A percentile compares a stretch with the other conserved stretches of the same genome.
phyloP scores from a whole-genome alignment of 2,329 filamentous ascomycete species.

The Curvularia verruculosa region DNA sequence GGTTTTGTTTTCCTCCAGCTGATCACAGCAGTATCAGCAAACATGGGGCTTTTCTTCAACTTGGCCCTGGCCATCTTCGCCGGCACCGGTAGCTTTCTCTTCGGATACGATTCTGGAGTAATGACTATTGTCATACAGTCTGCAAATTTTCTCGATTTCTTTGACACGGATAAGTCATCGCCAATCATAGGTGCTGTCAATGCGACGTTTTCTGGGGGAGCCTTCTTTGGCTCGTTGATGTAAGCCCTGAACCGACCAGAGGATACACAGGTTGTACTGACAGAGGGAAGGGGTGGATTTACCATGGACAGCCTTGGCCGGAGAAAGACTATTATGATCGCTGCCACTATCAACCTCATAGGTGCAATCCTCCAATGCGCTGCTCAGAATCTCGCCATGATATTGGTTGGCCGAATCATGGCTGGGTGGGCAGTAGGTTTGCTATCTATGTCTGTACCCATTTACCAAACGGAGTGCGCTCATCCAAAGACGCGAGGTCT shows the following conservation, averaged over 20 bases:
- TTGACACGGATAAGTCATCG: slow-evolving; percentile 58
- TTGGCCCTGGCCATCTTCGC: slow-evolving; percentile 52
- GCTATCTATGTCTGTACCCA: slow-evolving; percentile 65
- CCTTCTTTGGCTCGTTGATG: slow-evolving; percentile 61
- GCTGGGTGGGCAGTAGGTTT: slow-evolving; percentile 64
- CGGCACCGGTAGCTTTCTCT: slow-evolving; percentile 50
- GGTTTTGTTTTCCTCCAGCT: background rate
- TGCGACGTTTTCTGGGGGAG: slow-evolving; percentile 67
- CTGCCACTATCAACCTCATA: slow-evolving; percentile 62
- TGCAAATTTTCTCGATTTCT: slow-evolving; percentile 63
- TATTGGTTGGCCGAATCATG: slow-evolving; percentile 63
- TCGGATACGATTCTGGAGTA: slow-evolving; percentile 46
- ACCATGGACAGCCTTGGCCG: slow-evolving; percentile 68
- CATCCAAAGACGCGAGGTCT: slow-evolving; percentile 62
- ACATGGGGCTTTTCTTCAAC: slow-evolving; percentile 54
- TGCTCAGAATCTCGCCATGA: slow-evolving; percentile 63
- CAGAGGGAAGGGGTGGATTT: slow-evolving; percentile 52
- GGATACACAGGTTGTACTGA: background rate
- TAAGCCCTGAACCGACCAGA: slow-evolving; percentile 15
- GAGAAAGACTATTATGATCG: slow-evolving; percentile 64
- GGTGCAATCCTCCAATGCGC: slow-evolving; percentile 66
- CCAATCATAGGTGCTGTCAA: slow-evolving; percentile 67
- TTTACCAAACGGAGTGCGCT: slow-evolving; percentile 68
- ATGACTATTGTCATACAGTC: slow-evolving; percentile 62
- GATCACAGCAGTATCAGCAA: slow-evolving; percentile 1